phyloP scores from a whole-genome alignment of 106 monocot genomes.

The Allium fistulosum region DNA sequence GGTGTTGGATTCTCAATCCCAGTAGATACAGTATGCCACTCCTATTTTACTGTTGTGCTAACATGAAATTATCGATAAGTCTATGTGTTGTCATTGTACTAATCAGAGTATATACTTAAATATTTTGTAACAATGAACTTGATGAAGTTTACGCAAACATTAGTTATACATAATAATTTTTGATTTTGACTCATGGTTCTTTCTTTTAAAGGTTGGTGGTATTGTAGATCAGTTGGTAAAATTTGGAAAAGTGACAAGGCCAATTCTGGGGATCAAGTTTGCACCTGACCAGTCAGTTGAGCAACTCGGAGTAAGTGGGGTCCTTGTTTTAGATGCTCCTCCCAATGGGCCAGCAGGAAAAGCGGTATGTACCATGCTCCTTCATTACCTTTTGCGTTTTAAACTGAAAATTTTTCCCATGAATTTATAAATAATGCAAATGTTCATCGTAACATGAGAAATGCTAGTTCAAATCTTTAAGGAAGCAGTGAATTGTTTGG shows the following conservation, averaged over 20 bases:
- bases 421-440: no score
- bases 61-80: slow-evolving; percentile 1
- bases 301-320: slow-evolving; percentile 93
- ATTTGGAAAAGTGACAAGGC: slow-evolving; percentile 94
- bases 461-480: no score
- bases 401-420: no score
- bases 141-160: neutral
- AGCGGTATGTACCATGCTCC: slow-evolving; percentile 50
- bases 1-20: slow-evolving; percentile 99
- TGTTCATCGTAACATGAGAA: no score
- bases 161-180: neutral
- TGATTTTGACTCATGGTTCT: neutral
- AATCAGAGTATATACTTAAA: neutral
- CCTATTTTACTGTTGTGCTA: neutral
- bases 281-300: slow-evolving; percentile 99
- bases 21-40: slow-evolving; percentile 69
- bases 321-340: slow-evolving; percentile 97
- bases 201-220: slow-evolving; percentile 58
- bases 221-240: slow-evolving; percentile 95
- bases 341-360: slow-evolving; percentile 90
- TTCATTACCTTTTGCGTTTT: neutral
- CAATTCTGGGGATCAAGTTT: slow-evolving; percentile 95
- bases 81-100: neutral
- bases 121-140: neutral
- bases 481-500: no score